These are phyloP conservation scores for Botryotinia calthae DNA, from an alignment of 2,329 filamentous ascomycete species.

Conservation along the genomic window DNA sequence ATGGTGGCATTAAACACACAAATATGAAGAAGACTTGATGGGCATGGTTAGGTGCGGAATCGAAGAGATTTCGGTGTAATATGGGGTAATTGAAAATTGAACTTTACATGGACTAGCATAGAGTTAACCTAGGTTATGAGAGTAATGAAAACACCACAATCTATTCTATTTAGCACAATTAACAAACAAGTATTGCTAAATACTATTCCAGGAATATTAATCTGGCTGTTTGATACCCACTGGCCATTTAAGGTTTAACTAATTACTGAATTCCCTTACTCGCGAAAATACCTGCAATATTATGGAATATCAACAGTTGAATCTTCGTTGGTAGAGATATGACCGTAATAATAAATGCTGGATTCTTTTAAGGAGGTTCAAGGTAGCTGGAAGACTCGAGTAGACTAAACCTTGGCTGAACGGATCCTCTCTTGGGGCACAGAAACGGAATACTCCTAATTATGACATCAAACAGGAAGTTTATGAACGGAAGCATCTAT, in stretches of 20 bases:
- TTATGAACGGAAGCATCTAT: neutral
- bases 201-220: neutral
- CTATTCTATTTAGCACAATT: neutral
- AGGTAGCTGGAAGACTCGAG: neutral
- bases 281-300: too few relatives aligned
- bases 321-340: too few relatives aligned
- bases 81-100: neutral
- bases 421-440: neutral
- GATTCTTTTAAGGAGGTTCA: neutral
- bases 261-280: too few relatives aligned
- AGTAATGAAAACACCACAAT: neutral
- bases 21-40: neutral
- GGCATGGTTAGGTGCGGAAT: neutral
- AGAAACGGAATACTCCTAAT: neutral
- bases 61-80: neutral
- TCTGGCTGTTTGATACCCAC: too few relatives aligned
- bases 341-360: too few relatives aligned
- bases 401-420: neutral
- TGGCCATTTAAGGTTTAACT: too few relatives aligned
- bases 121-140: neutral
- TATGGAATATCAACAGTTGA: too few relatives aligned
- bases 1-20: neutral
- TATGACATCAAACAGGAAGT: neutral
- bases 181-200: too few relatives aligned
- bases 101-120: neutral